Evolutionary conservation across 2,329 filamentous ascomycete species (phyloP).

Genomic region (Alternaria sp.): DNA sequence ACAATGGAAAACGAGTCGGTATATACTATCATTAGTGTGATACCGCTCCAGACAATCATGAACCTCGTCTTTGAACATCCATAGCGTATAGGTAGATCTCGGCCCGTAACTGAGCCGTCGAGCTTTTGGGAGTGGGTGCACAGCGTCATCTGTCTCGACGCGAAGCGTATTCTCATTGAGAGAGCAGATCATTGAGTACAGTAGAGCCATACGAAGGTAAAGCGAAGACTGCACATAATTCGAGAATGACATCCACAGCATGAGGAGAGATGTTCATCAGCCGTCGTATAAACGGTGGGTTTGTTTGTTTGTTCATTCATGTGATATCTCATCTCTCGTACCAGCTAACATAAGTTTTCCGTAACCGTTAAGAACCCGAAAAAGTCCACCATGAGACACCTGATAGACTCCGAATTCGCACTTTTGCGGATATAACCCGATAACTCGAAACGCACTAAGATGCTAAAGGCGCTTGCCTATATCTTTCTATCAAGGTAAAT

Average conservation of each 20-base stretch:
- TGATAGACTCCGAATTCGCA: conserved; percentile 41
- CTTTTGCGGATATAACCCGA: conserved; percentile 40
- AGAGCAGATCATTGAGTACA: background rate
- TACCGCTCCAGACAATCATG: too few species aligned
- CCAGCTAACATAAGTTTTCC: conserved; percentile 34
- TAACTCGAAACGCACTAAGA: conserved; percentile 40
- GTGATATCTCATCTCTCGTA: conserved; percentile 27
- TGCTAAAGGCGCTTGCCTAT: conserved; percentile 35
- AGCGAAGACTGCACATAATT: background rate
- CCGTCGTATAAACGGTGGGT: conserved; percentile 5
- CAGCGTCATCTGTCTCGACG: too few species aligned
- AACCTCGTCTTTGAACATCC: too few species aligned
- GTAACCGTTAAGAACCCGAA: conserved; percentile 28
- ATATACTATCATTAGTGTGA: too few species aligned
- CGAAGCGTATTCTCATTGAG: background rate
- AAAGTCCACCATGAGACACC: conserved; percentile 41
- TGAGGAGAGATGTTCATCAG: background rate
- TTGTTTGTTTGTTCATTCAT: conserved; percentile 18
- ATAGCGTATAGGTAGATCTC: too few species aligned
- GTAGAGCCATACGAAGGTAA: too few species aligned
- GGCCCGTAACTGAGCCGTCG: too few species aligned
- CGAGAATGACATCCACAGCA: background rate
- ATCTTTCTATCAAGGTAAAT: conserved; percentile 43
- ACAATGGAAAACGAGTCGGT: too few species aligned
- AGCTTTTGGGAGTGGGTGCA: too few species aligned